Percentiles rank a stretch among this genome's conserved stretches.
These are phyloP conservation scores for Septoria linicola DNA, from an alignment of 2,329 filamentous ascomycete genomes.

Conservation along the genomic window DNA sequence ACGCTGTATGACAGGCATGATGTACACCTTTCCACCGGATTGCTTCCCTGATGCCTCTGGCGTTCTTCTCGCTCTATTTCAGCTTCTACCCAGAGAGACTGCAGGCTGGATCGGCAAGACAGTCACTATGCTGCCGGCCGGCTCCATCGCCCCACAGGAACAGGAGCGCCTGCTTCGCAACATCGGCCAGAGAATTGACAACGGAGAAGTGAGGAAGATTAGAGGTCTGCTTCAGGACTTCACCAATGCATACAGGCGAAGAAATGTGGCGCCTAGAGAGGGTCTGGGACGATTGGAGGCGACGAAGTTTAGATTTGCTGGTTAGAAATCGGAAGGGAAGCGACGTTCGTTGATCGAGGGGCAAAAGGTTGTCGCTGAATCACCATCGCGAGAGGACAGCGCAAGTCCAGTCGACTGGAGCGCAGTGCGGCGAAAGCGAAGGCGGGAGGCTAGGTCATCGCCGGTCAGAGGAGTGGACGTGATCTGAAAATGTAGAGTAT, in stretches of 20 bases:
- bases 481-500: background rate
- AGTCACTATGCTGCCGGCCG: conserved; percentile 76
- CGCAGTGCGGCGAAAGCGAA: background rate
- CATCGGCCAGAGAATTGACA: conserved; percentile 71
- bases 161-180: conserved; percentile 76
- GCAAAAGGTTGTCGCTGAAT: no score
- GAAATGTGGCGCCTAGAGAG: conserved; percentile 93
- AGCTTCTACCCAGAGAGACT: conserved; percentile 77
- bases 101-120: conserved; percentile 80
- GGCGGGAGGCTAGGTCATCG: background rate
- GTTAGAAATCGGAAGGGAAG: conserved; percentile 13
- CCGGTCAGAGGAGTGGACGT: background rate
- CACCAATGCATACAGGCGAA: conserved; percentile 86
- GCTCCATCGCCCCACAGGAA: conserved; percentile 76
- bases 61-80: conserved; percentile 85
- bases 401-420: background rate
- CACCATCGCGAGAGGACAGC: background rate
- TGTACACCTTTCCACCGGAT: conserved; percentile 96
- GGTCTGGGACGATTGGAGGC: conserved; percentile 85
- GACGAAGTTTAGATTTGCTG: conserved; percentile 74
- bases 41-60: conserved; percentile 94
- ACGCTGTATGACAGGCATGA: conserved; percentile 93
- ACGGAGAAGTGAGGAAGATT: conserved; percentile 72
- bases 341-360: conserved; percentile 24
- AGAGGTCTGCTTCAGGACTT: conserved; percentile 89